Conservation (phyloP, 2,329 filamentous ascomycete species). For the Fusarium mundagurra region DNA sequence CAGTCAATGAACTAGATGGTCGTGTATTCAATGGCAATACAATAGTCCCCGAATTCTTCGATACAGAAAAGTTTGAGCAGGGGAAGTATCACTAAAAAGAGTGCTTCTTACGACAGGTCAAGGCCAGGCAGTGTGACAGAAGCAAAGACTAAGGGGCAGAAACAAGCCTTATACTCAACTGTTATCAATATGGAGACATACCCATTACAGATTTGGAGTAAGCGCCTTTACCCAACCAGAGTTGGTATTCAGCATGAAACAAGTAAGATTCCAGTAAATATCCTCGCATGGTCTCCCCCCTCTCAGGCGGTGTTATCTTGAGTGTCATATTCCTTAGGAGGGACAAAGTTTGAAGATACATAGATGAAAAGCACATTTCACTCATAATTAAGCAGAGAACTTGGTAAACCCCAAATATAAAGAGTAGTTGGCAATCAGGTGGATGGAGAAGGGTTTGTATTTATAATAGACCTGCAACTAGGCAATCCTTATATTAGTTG, state of each 20-base stretch:
- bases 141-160: background rate
- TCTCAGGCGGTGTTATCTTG: background rate
- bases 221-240: background rate
- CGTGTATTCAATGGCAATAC: slow-evolving; percentile 88
- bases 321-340: background rate
- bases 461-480: background rate
- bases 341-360: background rate
- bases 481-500: background rate
- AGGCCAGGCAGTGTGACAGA: background rate
- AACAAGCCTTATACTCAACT: slow-evolving; percentile 1
- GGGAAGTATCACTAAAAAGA: slow-evolving; percentile 58
- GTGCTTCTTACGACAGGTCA: background rate
- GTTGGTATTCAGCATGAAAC: background rate
- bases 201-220: too few species aligned
- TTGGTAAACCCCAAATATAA: background rate
- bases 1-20: slow-evolving; percentile 89
- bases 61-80: slow-evolving; percentile 82
- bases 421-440: background rate
- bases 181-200: background rate
- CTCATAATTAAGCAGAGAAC: background rate
- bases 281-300: background rate
- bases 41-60: slow-evolving; percentile 85
- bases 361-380: background rate
- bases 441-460: background rate
- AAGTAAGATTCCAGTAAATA: background rate